Evolutionary conservation across 2,329 filamentous ascomycete species (phyloP), one percentile per base, ranked within the genome.

Genomic region (Aspergillus calidoustus): DNA sequence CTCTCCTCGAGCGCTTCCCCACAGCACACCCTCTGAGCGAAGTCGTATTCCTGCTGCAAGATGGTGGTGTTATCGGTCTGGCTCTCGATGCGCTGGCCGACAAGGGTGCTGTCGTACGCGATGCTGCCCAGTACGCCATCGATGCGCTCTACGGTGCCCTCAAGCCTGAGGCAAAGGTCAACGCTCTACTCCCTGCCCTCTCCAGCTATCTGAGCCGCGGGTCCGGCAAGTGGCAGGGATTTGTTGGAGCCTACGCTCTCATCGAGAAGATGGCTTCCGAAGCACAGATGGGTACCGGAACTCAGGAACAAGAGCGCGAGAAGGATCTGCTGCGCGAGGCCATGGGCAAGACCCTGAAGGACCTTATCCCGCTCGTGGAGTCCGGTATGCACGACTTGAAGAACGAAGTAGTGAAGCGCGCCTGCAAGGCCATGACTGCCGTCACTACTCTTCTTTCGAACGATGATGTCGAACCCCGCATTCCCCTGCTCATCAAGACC

Each of bases 341-440:
- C 52, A 94, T 99, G 91, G 94, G 96, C 67, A 89, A 76, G 67
- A 77, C 75, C 30, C 84, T 98, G 57, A 93, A 94, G 68, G 85
- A 87, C 54, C 82, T 99, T 69, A 98, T 99, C 66, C 95, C 95
- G 25, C 82, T 97, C 48, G 93, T 96, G 60, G 95, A 98, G 80
- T 85, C 84, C 57, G 92, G 92, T 70, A 98, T 99, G 94, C 93
- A 97, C 80, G 95, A 99, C 76, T 84, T 99, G 75, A 99, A 99
- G 84, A 74, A 83, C 52, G 95, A 98, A 74, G 85, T 88, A 58
- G 79, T 81, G 77, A 98, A 97, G 83, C 91, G 96, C 81, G 89
- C 95, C n/a, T 82, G 91, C 73, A 89, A 91, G 79, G 92, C 94
- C 53, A 98, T 99, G 94, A 91, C 87, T 71, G 91, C 92, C 41